These are phyloP conservation scores for Puccinia novopanici DNA, from an alignment of 1,284 basidiomycete species.

Conservation along the genomic window DNA sequence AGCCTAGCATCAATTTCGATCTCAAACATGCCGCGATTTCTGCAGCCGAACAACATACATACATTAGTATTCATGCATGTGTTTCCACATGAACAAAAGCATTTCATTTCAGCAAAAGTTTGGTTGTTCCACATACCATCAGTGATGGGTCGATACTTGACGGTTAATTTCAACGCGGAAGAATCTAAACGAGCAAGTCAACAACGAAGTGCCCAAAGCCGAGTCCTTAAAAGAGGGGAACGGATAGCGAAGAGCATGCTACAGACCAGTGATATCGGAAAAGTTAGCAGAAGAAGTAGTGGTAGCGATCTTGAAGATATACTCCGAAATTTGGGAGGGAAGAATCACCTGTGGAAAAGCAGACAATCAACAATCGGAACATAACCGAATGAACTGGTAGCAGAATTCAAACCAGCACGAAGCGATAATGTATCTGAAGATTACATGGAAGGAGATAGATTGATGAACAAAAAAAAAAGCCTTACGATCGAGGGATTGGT, in stretches of 20 bases:
- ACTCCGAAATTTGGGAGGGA: conserved; percentile 26
- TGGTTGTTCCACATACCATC: conserved; percentile 44
- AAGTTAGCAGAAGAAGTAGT: neutral
- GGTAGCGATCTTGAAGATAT: conserved; percentile 16
- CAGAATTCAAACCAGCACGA: neutral
- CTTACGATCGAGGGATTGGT: conserved; percentile 6
- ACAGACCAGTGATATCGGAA: conserved; percentile 19
- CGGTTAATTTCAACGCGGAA: conserved; percentile 29
- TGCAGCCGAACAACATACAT: neutral
- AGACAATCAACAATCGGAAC: neutral
- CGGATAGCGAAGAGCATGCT: neutral
- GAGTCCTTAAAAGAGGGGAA: neutral
- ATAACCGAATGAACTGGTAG: neutral
- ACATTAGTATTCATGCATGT: too few relatives aligned
- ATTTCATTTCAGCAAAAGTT: conserved; percentile 12
- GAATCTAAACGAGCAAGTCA: conserved; percentile 1
- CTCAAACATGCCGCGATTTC: conserved; percentile 24
- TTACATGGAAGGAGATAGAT: neutral
- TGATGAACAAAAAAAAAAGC: neutral
- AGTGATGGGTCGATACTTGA: conserved; percentile 40
- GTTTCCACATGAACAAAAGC: neutral
- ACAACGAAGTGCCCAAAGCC: neutral
- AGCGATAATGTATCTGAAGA: neutral
- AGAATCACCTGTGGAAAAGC: conserved; percentile 15
- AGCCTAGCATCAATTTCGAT: neutral